Percentiles rank a stretch among this genome's conserved stretches.
Evolutionary conservation across 2,329 filamentous ascomycete species (phyloP).

Genomic region (Monilinia laxa): DNA sequence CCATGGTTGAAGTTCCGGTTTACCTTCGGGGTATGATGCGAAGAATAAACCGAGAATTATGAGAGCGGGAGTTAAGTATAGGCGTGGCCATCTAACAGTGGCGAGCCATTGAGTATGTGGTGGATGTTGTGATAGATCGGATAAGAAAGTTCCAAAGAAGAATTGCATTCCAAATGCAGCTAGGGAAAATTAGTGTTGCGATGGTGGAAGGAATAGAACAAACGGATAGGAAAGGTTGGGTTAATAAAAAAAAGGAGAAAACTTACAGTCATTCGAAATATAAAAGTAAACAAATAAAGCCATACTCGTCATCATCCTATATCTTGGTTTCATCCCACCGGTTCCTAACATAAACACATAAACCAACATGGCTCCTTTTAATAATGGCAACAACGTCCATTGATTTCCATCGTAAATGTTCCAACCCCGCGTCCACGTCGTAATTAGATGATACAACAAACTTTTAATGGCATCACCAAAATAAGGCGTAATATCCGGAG

Average conservation of each 20-base stretch:
- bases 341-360: constrained; percentile 55
- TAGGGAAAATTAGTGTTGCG: constrained; percentile 30
- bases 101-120: constrained; percentile 49
- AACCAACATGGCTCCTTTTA: constrained; percentile 55
- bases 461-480: constrained; percentile 46
- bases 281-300: constrained; percentile 52
- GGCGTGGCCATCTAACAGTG: constrained; percentile 46
- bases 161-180: constrained; percentile 57
- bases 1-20: constrained; percentile 55
- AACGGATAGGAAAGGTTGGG: too few relatives aligned
- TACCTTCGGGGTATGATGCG: constrained; percentile 59
- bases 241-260: background rate
- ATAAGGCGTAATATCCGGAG: constrained; percentile 45
- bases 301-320: constrained; percentile 49
- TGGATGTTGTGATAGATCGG: constrained; percentile 56
- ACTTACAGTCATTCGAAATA: constrained; percentile 37
- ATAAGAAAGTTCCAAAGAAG: constrained; percentile 61
- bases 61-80: constrained; percentile 50
- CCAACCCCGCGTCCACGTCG: constrained; percentile 52
- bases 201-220: background rate
- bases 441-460: constrained; percentile 48
- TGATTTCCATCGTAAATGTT: constrained; percentile 58
- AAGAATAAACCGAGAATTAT: constrained; percentile 55
- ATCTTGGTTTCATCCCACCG: constrained; percentile 49
- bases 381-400: constrained; percentile 57